Conservation (phyloP, 2,329 filamentous ascomycete genomes). For the Botrytis medusae region DNA sequence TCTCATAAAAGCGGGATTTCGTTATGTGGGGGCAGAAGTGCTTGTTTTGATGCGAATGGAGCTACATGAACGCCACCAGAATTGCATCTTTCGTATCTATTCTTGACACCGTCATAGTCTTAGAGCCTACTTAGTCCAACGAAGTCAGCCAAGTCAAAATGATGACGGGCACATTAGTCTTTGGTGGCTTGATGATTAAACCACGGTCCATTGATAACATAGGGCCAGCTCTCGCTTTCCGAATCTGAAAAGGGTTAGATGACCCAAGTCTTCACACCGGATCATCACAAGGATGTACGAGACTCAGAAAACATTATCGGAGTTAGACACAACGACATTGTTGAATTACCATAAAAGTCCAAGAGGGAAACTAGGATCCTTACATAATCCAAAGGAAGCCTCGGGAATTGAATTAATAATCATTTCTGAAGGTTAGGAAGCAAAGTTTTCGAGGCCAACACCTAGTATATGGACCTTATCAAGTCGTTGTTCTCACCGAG, state of each 20-base stretch:
- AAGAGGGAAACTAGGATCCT: not conserved
- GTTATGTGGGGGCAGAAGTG: not conserved
- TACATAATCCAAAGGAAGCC: not conserved
- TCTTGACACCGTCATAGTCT: not conserved
- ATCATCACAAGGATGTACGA: not conserved
- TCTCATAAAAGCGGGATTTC: not conserved
- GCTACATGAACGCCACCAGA: not conserved
- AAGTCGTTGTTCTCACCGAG: not conserved
- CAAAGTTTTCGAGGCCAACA: not conserved
- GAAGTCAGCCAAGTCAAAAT: not conserved
- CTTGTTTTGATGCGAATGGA: not conserved
- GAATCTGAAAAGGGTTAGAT: not conserved
- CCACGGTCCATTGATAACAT: not conserved
- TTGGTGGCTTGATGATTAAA: not conserved
- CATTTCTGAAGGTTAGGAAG: not conserved
- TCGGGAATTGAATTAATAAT: not conserved
- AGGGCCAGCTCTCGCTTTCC: not conserved
- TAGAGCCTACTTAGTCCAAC: not conserved
- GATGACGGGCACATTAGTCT: not conserved
- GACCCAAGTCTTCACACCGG: not conserved
- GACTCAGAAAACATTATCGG: not conserved
- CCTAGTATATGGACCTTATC: not conserved
- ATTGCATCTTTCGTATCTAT: not conserved
- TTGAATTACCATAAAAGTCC: not conserved
- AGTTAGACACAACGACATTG: not conserved